phyloP scores from a whole-genome alignment of 441 rosid genomes.

The Cnidoscolus chayamansa region DNA sequence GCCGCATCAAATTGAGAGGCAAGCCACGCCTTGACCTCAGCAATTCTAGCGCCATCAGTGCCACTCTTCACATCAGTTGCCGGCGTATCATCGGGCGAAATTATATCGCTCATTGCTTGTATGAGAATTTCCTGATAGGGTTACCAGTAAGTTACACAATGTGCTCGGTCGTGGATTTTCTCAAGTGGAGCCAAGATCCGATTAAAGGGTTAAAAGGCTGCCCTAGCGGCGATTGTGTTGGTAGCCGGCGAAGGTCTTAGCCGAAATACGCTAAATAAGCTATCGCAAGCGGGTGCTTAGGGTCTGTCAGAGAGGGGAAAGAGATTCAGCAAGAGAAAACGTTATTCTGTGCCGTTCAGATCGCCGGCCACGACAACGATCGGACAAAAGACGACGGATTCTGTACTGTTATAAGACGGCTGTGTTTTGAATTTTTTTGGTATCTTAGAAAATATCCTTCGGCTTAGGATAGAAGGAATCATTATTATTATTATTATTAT shows the following conservation, averaged over 20 bases:
- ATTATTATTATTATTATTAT: too few species aligned
- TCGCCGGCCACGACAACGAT: too few species aligned
- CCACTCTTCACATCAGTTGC: slow-evolving; percentile 43
- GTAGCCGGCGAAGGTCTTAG: too few species aligned
- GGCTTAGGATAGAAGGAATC: too few species aligned
- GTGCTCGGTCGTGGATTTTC: neutral
- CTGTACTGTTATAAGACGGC: too few species aligned
- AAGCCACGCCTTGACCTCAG: slow-evolving; percentile 83
- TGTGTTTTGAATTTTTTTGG: too few species aligned
- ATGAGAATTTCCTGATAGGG: neutral
- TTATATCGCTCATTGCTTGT: slow-evolving; percentile 48
- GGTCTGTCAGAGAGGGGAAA: neutral
- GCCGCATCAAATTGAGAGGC: slow-evolving; percentile 68
- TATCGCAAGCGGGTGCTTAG: neutral
- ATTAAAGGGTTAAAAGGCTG: neutral
- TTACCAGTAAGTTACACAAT: neutral
- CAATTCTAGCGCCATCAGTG: slow-evolving; percentile 59
- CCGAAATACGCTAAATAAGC: neutral
- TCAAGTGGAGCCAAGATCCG: neutral
- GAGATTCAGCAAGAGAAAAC: neutral
- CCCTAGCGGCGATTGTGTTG: neutral
- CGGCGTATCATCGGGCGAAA: slow-evolving; percentile 34
- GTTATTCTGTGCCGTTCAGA: too few species aligned
- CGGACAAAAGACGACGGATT: too few species aligned
- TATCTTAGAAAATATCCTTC: too few species aligned